Evolutionary conservation across 371 early-diverging fungal genomes (phyloP), one percentile per base, ranked within the genome.

Genomic region (Blyttiomyces sp.): DNA sequence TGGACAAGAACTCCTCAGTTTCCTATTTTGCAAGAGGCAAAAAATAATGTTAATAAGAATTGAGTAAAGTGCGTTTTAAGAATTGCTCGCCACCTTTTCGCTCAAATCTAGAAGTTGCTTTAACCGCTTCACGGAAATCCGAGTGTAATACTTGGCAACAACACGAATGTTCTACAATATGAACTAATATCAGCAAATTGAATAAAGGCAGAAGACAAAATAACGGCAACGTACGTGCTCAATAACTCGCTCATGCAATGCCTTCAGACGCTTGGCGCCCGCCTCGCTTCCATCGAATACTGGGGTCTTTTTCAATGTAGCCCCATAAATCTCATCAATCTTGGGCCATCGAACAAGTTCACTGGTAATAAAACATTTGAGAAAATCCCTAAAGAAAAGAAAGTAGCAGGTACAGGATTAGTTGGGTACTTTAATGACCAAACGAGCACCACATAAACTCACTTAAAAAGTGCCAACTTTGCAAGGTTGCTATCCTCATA

Each of bases 321-420:
- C 64, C 0, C 92, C 92, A 68, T 94, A 98, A 27, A 86, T 72
- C 65, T 90, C 83, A 71, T 92, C 90, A 52, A 98, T 89, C 57
- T 85, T 84, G 2, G 93, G 80, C 98, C 98, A 98, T 50, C 93
- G 86, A 81, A 94, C 89, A 72, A 98, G 73, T 78, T 98, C 97
- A 57, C 71, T 63, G 0, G 94, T 93, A 34, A 91, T 91, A 73
- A 98, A 95, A 69, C 85, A 84, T 69, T 93, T 93, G 45, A 83
- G 74, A 49, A 98, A 72, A 55, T 91, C 89, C 69, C 87, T 85
- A 62, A 28, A 23, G 17, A 49, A 67, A 57, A 27, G 16, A 58
- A 6, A 2, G 45, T 5, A 26, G 31, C 11, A 30, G 16, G 11
- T 35, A 3, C 19, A 6, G 57, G n/a, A 13, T 21, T 54, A 1